These are phyloP conservation scores for Rhodosporidiobolus odoratus DNA, from an alignment of 768 basidiomycete genomes.

Conservation along the genomic window DNA sequence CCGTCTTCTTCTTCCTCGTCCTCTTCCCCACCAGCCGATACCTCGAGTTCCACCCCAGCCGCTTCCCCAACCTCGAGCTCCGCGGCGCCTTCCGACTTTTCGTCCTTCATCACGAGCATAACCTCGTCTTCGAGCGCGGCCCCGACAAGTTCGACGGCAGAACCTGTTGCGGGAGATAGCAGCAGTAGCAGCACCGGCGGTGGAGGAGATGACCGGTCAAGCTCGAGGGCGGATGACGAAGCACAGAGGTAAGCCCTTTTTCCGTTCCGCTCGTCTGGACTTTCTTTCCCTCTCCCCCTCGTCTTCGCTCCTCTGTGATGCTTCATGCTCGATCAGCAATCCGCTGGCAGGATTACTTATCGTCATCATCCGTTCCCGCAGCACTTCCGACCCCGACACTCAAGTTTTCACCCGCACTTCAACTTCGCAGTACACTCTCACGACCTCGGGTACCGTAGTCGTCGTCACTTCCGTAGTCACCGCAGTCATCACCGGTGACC, in stretches of 20 bases:
- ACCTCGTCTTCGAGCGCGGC: not conserved
- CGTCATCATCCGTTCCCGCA: not conserved
- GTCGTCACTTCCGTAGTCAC: conserved; percentile 31
- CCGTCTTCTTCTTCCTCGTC: not conserved
- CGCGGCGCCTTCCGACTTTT: not conserved
- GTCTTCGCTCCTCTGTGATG: not conserved
- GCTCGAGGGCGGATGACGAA: not conserved
- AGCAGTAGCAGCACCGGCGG: too few species aligned
- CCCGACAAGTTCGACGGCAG: not conserved
- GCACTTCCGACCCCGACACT: not conserved
- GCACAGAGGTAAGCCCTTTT: not conserved
- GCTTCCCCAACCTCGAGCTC: not conserved
- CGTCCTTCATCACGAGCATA: not conserved
- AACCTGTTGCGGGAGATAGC: too few species aligned
- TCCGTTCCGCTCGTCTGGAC: too few species aligned
- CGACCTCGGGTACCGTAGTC: conserved; percentile 32
- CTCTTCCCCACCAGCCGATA: not conserved
- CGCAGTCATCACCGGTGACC: conserved; percentile 8
- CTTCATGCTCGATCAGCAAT: not conserved
- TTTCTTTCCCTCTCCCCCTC: too few species aligned
- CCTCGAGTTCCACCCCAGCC: not conserved
- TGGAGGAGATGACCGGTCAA: not conserved
- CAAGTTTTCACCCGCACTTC: conserved; percentile 4
- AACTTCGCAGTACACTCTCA: conserved; percentile 20
- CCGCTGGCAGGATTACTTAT: too few species aligned